Percentiles rank a stretch among this genome's conserved stretches.
These are phyloP conservation scores for Malus sieversii DNA, from an alignment of 306 rosid species.

Conservation along the genomic window DNA sequence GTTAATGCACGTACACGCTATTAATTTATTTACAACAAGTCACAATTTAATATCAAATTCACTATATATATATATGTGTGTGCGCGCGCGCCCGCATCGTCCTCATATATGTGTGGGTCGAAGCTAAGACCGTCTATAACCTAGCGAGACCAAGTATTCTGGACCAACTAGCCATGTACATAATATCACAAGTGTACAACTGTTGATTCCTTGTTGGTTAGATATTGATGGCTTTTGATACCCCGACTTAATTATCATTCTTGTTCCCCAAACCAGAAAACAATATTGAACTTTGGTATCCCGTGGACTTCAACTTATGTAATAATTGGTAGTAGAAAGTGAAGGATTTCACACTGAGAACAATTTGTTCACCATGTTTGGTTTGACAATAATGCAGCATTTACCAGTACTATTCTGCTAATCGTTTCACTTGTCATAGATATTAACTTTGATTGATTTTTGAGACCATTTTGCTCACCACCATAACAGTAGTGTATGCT, in stretches of 20 bases:
- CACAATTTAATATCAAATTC: background rate
- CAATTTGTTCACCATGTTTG: background rate
- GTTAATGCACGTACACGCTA: no score
- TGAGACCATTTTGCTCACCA: no score
- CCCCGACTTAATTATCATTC: background rate
- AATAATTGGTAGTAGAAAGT: background rate
- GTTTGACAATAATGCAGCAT: background rate
- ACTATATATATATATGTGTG: no score
- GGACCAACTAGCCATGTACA: no score
- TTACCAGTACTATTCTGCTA: background rate
- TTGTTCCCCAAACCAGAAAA: background rate
- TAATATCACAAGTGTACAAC: background rate
- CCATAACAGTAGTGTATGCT: no score
- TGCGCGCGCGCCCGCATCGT: no score
- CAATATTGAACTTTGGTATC: background rate
- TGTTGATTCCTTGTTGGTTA: background rate
- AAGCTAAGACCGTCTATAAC: no score
- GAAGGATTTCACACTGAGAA: background rate
- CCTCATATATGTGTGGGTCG: background rate
- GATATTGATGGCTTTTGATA: background rate
- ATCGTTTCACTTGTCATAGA: background rate
- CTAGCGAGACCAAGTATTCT: background rate
- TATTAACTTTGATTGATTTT: background rate
- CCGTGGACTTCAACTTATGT: background rate
- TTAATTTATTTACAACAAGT: no score